These are phyloP conservation scores for Phytopythium oedochilum DNA, from an alignment of 352 stramenopile genomes.

Conservation along the genomic window DNA sequence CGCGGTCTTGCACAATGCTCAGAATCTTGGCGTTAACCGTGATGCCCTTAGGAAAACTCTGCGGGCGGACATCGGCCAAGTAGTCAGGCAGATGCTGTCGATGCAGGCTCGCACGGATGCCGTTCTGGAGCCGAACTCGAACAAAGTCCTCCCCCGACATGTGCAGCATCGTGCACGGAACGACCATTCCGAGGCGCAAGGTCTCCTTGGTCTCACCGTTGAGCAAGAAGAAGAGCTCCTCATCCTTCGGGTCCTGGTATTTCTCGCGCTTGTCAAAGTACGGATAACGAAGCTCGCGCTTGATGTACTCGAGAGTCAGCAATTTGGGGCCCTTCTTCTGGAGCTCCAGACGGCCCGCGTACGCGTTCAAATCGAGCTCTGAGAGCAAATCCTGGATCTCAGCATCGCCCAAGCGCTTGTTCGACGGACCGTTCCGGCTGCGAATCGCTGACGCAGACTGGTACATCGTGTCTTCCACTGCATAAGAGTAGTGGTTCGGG, in stretches of 20 bases:
- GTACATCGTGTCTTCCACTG: slow-evolving; percentile 90
- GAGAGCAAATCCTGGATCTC: slow-evolving; percentile 87
- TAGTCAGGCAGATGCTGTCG: slow-evolving; percentile 81
- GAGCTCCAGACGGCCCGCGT: slow-evolving; percentile 79
- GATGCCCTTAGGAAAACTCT: slow-evolving; percentile 74
- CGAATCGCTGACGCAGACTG: slow-evolving; percentile 84
- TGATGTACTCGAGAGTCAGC: slow-evolving; percentile 86
- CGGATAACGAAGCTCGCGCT: slow-evolving; percentile 84
- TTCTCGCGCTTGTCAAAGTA: slow-evolving; percentile 87
- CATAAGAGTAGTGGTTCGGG: slow-evolving; percentile 88
- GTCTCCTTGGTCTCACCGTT: slow-evolving; percentile 82
- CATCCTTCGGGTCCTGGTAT: slow-evolving; percentile 79
- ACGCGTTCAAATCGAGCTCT: slow-evolving; percentile 83
- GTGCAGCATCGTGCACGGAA: slow-evolving; percentile 80
- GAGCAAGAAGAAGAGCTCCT: slow-evolving; percentile 86
- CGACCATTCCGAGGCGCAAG: slow-evolving; percentile 78
- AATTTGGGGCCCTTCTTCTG: slow-evolving; percentile 89
- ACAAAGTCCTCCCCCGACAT: slow-evolving; percentile 84
- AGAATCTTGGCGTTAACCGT: slow-evolving; percentile 88
- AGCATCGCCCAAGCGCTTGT: slow-evolving; percentile 54
- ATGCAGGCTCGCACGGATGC: slow-evolving; percentile 74
- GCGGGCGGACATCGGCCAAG: slow-evolving; percentile 51
- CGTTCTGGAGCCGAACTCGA: slow-evolving; percentile 78
- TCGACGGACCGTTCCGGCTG: slow-evolving; percentile 47
- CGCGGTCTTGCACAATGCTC: slow-evolving; percentile 57